A percentile compares a stretch with the other conserved stretches of the same genome.
These are phyloP conservation scores for Paecilomyces fulvus DNA, from an alignment of 2,329 filamentous ascomycete species.

Conservation along the genomic window DNA sequence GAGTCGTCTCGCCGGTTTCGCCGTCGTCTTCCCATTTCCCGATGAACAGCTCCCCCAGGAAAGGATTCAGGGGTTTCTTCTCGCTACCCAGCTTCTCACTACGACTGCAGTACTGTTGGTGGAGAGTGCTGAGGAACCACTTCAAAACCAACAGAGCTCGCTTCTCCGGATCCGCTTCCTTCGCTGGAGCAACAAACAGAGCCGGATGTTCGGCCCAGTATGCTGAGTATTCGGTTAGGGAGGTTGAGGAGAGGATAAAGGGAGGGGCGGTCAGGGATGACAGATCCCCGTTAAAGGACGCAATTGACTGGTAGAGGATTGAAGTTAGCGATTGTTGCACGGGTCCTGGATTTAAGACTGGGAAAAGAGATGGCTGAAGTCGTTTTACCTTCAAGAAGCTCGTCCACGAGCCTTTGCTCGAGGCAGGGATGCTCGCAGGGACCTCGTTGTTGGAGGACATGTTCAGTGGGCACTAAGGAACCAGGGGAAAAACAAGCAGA, in stretches of 20 bases:
- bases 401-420: conserved; percentile 39
- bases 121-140: conserved; percentile 91
- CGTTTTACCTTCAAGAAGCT: conserved; percentile 39
- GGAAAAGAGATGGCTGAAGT: neutral
- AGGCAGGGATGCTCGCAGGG: conserved; percentile 30
- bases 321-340: conserved; percentile 1
- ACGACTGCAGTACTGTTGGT: conserved; percentile 68
- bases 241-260: conserved; percentile 72
- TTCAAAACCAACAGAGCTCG: conserved; percentile 81
- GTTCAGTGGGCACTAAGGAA: neutral
- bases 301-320: conserved; percentile 48
- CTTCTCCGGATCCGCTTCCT: conserved; percentile 70
- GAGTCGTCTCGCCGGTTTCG: conserved; percentile 63
- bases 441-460: conserved; percentile 26
- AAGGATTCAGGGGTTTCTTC: conserved; percentile 97
- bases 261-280: conserved; percentile 73
- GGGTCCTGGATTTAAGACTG: neutral
- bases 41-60: conserved; percentile 88
- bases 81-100: conserved; percentile 81
- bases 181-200: conserved; percentile 72
- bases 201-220: conserved; percentile 75
- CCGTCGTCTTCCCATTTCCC: conserved; percentile 77
- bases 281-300: conserved; percentile 74
- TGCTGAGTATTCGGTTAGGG: conserved; percentile 69
- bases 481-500: neutral